Conservation (phyloP, 2,329 filamentous ascomycete species). For the Claviceps cyperi region DNA sequence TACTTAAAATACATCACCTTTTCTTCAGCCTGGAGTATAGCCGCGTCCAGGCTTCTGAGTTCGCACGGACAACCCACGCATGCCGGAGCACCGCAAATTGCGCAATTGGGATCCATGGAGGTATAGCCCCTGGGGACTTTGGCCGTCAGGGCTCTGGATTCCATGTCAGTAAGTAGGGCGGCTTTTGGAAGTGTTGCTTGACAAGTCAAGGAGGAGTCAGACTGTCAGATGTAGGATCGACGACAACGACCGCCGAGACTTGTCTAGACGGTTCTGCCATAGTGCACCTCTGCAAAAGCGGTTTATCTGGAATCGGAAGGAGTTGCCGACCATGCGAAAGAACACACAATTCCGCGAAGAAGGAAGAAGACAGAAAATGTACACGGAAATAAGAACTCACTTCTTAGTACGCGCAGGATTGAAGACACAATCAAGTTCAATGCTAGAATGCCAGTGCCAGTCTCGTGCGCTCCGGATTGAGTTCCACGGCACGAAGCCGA, state of each 20-base stretch:
- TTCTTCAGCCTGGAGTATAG: conserved; percentile 47
- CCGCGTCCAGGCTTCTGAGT: conserved; percentile 47
- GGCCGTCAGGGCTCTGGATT: conserved; percentile 29
- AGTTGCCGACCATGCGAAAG: too few species aligned
- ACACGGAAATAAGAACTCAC: too few species aligned
- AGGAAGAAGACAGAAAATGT: too few species aligned
- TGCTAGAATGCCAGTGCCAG: too few species aligned
- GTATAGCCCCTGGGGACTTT: conserved; percentile 31
- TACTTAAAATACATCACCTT: conserved; percentile 50
- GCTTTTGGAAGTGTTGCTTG: background rate
- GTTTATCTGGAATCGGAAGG: background rate
- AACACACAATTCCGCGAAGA: too few species aligned
- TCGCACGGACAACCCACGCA: conserved; percentile 48
- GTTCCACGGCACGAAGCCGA: background rate
- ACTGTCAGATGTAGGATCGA: background rate
- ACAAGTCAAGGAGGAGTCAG: background rate
- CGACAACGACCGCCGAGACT: background rate
- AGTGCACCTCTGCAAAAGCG: background rate
- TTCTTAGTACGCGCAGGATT: too few species aligned
- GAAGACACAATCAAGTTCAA: too few species aligned
- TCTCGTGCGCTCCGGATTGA: background rate
- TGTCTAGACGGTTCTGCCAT: background rate
- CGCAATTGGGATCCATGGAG: conserved; percentile 57
- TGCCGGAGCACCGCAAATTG: conserved; percentile 49
- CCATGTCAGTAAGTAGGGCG: conserved; percentile 31